A percentile compares a stretch with the other conserved stretches of the same genome.
Evolutionary conservation across 352 stramenopile species (phyloP).

Genomic region (Pythium volutum): DNA sequence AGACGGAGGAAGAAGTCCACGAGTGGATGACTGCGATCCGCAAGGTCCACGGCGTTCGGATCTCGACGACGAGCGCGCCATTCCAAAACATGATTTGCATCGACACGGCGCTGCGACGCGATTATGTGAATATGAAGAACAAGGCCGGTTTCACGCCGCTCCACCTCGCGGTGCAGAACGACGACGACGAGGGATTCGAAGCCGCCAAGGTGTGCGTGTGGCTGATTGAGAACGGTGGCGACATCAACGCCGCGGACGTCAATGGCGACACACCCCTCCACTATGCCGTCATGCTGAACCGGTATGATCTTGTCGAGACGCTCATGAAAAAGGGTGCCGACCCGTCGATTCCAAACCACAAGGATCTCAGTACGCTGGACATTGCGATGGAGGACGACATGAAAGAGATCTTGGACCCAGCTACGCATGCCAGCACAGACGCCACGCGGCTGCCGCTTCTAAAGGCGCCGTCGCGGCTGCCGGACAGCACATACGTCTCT

Average conservation of each 20-base stretch:
- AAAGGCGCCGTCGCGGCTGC: slow-evolving; percentile 48
- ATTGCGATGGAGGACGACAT: slow-evolving; percentile 79
- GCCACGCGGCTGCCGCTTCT: slow-evolving; percentile 39
- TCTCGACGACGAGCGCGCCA: slow-evolving; percentile 59
- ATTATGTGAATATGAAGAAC: slow-evolving; percentile 89
- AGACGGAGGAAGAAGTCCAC: slow-evolving; percentile 81
- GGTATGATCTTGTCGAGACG: slow-evolving; percentile 79
- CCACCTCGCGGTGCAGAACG: slow-evolving; percentile 81
- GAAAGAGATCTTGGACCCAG: slow-evolving; percentile 69
- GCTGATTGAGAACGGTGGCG: slow-evolving; percentile 85
- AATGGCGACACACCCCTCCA: slow-evolving; percentile 86
- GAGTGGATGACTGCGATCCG: slow-evolving; percentile 87
- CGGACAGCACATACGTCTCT: slow-evolving; percentile 84
- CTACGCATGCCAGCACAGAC: slow-evolving; percentile 36
- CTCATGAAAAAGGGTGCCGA: slow-evolving; percentile 86
- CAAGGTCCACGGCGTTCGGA: slow-evolving; percentile 79
- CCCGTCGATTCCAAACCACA: slow-evolving; percentile 68
- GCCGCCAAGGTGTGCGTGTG: slow-evolving; percentile 83
- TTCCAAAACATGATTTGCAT: slow-evolving; percentile 91
- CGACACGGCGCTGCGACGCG: slow-evolving; percentile 67
- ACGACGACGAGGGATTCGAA: slow-evolving; percentile 88
- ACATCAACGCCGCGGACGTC: slow-evolving; percentile 70
- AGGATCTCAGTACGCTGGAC: slow-evolving; percentile 60
- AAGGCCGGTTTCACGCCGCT: slow-evolving; percentile 76
- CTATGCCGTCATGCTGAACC: slow-evolving; percentile 80